Conservation (phyloP, 176 grass and related monocot genomes). For the Canna indica region DNA sequence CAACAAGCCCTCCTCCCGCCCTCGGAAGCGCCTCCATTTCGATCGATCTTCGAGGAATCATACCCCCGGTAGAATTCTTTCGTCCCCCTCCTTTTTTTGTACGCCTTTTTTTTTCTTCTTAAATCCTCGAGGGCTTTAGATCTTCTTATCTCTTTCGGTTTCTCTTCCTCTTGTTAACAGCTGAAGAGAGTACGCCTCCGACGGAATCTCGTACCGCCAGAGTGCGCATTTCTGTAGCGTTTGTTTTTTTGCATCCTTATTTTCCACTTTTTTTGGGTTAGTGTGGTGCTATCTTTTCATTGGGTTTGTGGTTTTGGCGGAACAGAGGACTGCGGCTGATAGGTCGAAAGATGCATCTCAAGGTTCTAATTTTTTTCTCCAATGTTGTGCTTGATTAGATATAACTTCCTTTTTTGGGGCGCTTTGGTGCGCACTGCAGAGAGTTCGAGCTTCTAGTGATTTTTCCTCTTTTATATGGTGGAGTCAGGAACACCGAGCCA, state of each 20-base stretch:
- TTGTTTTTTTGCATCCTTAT: neutral
- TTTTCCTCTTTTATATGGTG: slow-evolving; percentile 10
- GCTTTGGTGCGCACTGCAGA: neutral
- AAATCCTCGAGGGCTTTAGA: neutral
- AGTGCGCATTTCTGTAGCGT: neutral
- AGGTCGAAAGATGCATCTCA: neutral
- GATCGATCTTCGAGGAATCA: neutral
- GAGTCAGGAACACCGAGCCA: slow-evolving; percentile 4
- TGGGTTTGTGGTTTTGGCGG: neutral
- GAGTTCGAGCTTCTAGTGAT: neutral
- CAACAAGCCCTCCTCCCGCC: neutral
- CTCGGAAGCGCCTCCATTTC: slow-evolving; percentile 14
- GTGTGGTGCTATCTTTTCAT: neutral
- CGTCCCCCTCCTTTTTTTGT: neutral
- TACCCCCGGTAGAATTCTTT: neutral
- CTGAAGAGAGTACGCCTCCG: neutral
- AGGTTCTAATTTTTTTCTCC: slow-evolving; percentile 3
- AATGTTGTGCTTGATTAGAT: neutral
- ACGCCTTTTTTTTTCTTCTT: neutral
- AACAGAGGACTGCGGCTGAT: neutral
- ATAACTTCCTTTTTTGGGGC: neutral
- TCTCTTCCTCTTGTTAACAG: neutral
- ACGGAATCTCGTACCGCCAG: neutral
- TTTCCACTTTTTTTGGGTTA: neutral
- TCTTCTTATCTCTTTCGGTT: neutral